Percentiles rank a stretch among this genome's conserved stretches.
Conservation (phyloP, 2,329 filamentous ascomycete species). For the Falciphora oryzae region DNA sequence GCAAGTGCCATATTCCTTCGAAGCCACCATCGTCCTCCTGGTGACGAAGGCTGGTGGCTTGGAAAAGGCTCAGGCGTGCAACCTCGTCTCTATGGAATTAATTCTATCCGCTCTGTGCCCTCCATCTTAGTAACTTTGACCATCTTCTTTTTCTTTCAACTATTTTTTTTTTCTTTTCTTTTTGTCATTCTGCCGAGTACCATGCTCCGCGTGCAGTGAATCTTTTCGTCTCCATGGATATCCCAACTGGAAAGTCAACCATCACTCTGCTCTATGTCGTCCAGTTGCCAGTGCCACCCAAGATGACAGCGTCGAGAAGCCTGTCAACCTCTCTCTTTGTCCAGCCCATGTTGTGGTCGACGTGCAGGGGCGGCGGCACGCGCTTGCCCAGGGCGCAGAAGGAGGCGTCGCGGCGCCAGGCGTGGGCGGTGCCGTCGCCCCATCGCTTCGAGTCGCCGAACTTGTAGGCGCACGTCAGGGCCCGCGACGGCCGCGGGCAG, state of each 20-base stretch:
- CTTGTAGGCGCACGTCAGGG: conserved; percentile 8
- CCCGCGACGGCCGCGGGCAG: conserved; percentile 21
- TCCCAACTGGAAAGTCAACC: neutral
- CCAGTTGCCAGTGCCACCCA: conserved; percentile 4
- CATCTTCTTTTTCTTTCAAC: too few species aligned
- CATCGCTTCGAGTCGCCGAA: neutral
- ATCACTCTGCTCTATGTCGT: neutral
- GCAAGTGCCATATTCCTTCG: too few species aligned
- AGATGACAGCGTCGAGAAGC: neutral
- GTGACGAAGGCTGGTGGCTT: too few species aligned
- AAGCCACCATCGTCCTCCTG: too few species aligned
- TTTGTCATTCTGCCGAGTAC: too few species aligned
- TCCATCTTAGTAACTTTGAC: too few species aligned
- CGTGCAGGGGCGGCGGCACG: conserved; percentile 3
- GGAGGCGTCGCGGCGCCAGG: conserved; percentile 8
- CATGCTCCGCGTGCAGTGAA: too few species aligned
- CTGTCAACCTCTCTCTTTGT: neutral
- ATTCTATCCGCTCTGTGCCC: too few species aligned
- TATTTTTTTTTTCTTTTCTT: too few species aligned
- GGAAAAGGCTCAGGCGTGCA: too few species aligned
- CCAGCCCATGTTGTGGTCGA: conserved; percentile 9
- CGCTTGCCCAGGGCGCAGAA: conserved; percentile 5
- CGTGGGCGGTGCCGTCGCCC: conserved; percentile 7
- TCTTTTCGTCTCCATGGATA: too few species aligned
- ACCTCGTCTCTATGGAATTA: too few species aligned